phyloP scores from a whole-genome alignment of 495 filamentous ascomycete species.

The Geoglossum glabrum region DNA sequence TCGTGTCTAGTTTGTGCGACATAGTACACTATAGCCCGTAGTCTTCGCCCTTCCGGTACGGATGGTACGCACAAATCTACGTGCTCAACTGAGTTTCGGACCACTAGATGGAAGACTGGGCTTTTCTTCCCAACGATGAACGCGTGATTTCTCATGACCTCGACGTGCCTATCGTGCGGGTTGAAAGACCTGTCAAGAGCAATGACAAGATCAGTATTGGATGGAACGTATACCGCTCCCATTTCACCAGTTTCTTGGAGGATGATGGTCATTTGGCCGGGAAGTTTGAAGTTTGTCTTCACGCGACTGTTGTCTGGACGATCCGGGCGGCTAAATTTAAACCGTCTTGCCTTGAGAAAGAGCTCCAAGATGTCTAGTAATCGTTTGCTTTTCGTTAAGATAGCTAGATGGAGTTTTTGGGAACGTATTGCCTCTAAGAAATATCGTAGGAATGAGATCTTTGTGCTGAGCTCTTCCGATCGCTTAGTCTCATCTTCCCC shows the following conservation, averaged over 20 bases:
- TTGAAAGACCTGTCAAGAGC: slow-evolving; percentile 31
- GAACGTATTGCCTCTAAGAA: slow-evolving; percentile 25
- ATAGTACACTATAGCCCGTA: slow-evolving; percentile 22
- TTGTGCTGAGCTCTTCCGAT: slow-evolving; percentile 34
- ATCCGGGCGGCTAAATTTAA: slow-evolving; percentile 23
- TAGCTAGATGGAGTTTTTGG: slow-evolving; percentile 25
- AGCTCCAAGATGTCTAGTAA: slow-evolving; percentile 29
- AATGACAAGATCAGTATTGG: slow-evolving; percentile 28
- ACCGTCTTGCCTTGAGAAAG: slow-evolving; percentile 29
- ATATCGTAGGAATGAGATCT: slow-evolving; percentile 34
- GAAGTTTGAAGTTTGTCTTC: slow-evolving; percentile 16
- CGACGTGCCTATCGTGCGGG: slow-evolving; percentile 20
- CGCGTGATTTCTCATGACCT: slow-evolving; percentile 24
- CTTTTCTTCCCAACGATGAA: slow-evolving; percentile 22
- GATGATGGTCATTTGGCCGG: slow-evolving; percentile 27
- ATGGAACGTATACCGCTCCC: slow-evolving; percentile 20
- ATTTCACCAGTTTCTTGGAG: slow-evolving; percentile 25
- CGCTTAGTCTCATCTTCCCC: slow-evolving; percentile 28
- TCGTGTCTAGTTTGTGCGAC: slow-evolving; percentile 22
- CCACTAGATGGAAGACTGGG: slow-evolving; percentile 31
- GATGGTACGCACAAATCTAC: slow-evolving; percentile 29
- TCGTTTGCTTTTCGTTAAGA: slow-evolving; percentile 24
- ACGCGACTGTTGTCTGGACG: slow-evolving; percentile 9
- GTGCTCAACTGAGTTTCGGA: slow-evolving; percentile 36
- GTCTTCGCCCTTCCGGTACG: slow-evolving; percentile 19